Evolutionary conservation across 148 eudicot genomes (phyloP), one percentile per base, ranked within the genome.

Genomic region (Simmondsia chinensis): DNA sequence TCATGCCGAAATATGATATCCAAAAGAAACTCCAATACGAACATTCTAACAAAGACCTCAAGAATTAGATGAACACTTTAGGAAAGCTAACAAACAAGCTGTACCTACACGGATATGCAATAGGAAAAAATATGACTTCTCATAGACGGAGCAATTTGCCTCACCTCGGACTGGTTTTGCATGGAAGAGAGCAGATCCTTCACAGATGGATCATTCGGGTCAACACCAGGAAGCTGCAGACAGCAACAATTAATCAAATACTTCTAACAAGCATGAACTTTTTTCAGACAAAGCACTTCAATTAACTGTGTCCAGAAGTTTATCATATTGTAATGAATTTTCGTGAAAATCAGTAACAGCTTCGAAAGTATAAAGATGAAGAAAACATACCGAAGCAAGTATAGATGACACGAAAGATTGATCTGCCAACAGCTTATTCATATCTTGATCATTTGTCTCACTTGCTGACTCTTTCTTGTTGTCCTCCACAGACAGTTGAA

Each of bases 221-320:
- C 95, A 59, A 91, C 99, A 44, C 99, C 99, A 28, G 94, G 99
- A 61, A 91, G 94, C 94, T 91, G 83, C 23, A 9, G 56, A 39
- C 50, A 31, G 15, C 15, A 27, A 22, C 26, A 31, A 27, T 23
- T 32, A 10, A n/a, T n/a, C n/a, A n/a, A n/a, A n/a, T n/a, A n/a
- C n/a, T n/a, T n/a, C n/a, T n/a, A n/a, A n/a, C n/a, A n/a, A n/a
- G n/a, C n/a, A n/a, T n/a, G n/a, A n/a, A n/a, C n/a, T n/a, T n/a
- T n/a, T n/a, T n/a, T n/a, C n/a, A n/a, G n/a, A n/a, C n/a, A n/a
- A n/a, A n/a, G n/a, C n/a, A n/a, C n/a, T n/a, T n/a, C n/a, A n/a
- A n/a, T n/a, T n/a, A n/a, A n/a, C n/a, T n/a, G n/a, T n/a, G n/a
- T n/a, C n/a, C n/a, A n/a, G n/a, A n/a, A n/a, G n/a, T n/a, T n/a